phyloP scores from a whole-genome alignment of 2,329 filamentous ascomycete species.

The Botrytis hyacinthi region DNA sequence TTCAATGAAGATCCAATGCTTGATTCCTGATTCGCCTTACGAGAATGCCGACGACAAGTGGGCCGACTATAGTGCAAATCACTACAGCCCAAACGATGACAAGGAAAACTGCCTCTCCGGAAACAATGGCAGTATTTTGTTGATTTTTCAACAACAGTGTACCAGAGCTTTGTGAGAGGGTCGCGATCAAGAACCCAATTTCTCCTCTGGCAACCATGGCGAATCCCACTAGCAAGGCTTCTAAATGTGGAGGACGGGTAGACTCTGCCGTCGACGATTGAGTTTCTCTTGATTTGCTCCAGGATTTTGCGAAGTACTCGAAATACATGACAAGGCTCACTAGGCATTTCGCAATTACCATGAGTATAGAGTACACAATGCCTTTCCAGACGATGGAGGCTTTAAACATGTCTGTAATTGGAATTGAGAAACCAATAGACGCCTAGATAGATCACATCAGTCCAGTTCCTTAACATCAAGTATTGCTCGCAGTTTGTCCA shows the following conservation, averaged over 20 bases:
- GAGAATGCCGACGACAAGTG: constrained; percentile 48
- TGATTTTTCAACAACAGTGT: constrained; percentile 27
- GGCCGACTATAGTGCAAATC: constrained; percentile 53
- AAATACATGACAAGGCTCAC: constrained; percentile 47
- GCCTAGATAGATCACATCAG: constrained; percentile 39
- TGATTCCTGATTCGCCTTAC: constrained; percentile 42
- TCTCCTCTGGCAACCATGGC: constrained; percentile 78
- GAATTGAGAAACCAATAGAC: constrained; percentile 75
- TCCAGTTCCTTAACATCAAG: neutral
- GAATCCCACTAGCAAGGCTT: constrained; percentile 26
- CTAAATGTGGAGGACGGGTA: constrained; percentile 27
- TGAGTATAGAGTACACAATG: constrained; percentile 67
- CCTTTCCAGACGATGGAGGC: constrained; percentile 68
- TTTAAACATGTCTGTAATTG: constrained; percentile 66
- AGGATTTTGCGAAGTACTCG: constrained; percentile 21
- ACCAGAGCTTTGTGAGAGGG: constrained; percentile 57
- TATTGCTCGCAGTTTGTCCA: neutral
- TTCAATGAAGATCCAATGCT: neutral
- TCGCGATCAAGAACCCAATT: constrained; percentile 74
- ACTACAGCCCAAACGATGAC: constrained; percentile 56
- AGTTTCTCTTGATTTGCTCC: neutral
- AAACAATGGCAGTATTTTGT: constrained; percentile 16
- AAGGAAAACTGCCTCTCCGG: constrained; percentile 46
- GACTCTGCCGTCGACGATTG: neutral
- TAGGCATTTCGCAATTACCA: constrained; percentile 60